Evolutionary conservation across 2,329 filamentous ascomycete species (phyloP), one percentile per base, ranked within the genome.

Genomic region (Ophiostoma perfectum): DNA sequence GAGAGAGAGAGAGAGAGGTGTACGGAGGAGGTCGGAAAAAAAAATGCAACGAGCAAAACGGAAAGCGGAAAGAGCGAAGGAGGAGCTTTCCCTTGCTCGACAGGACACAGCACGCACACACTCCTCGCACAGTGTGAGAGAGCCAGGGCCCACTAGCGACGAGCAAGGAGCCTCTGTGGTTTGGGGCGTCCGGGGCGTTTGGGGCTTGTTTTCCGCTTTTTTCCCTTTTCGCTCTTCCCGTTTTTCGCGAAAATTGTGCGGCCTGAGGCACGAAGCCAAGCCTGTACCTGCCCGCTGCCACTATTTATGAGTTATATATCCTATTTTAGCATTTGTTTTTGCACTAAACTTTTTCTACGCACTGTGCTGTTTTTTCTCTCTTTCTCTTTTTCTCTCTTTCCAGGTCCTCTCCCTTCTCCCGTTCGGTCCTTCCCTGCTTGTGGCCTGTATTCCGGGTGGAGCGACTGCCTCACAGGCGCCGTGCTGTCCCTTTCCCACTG

Each of bases 11-110:
- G 16, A 42, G 67, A 65, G 62, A 67, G 67, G 68, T 67, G 36
- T 72, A 67, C 71, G 70, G 71, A 72, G 71, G 68, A 71, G 69
- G 70, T 72, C 71, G 71, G 71, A 69, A 71, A 72, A 72, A 72
- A 72, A 72, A 72, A 71, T 70, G 67, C 68, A 67, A 70, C 71
- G 63, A 70, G 71, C 70, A 68, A 70, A 72, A 64, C 64, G 68
- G 70, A 72, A 38, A 60, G 49, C 58, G 58, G 58, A 62, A 62
- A 60, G 58, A 62, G 58, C 58, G 49, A 55, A 72, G 68, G 67
- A 47, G 71, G 70, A 71, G 71, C 70, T 72, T 70, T 64, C 70
- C 69, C 70, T 72, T 72, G 67, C n/a, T 55, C 5, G 45, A 45
- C 42, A 16, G 45, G 45, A 18, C n/a, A 55, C 49, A 9, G n/a